phyloP scores from a whole-genome alignment of 352 stramenopile genomes.

The Phytopythium montanum region DNA sequence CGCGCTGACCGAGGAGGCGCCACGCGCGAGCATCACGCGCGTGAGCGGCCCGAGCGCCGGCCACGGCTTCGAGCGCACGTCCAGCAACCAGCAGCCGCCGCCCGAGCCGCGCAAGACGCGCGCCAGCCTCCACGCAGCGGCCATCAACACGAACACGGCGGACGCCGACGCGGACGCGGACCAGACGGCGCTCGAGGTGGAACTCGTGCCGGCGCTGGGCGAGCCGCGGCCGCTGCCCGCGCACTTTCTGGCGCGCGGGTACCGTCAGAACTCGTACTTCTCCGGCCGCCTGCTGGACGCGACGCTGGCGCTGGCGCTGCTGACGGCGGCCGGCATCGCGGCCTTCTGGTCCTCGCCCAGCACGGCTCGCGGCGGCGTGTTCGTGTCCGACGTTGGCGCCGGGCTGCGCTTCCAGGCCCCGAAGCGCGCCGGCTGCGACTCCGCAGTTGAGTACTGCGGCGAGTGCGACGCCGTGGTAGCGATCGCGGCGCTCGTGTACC shows the following conservation, averaged over 20 bases:
- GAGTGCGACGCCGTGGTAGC: conserved; percentile 59
- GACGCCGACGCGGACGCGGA: conserved; percentile 18
- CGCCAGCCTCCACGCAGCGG: conserved; percentile 2
- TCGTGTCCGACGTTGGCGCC: conserved; percentile 32
- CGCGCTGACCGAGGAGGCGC: conserved; percentile 23
- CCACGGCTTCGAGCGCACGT: conserved; percentile 17
- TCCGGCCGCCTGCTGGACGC: conserved; percentile 50
- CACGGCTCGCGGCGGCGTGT: conserved; percentile 42
- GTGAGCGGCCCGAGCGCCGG: conserved; percentile 3
- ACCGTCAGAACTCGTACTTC: conserved; percentile 81
- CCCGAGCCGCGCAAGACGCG: conserved; percentile 5
- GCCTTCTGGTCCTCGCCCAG: conserved; percentile 35
- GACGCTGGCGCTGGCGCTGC: conserved; percentile 33
- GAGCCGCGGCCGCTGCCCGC: conserved; percentile 32
- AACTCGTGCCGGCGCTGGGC: conserved; percentile 19
- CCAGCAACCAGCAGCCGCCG: conserved; percentile 15
- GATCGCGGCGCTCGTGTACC: conserved; percentile 71
- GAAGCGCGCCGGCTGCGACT: conserved; percentile 20
- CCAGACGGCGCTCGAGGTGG: conserved; percentile 13
- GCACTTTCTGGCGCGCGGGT: conserved; percentile 43
- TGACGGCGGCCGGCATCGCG: conserved; percentile 43
- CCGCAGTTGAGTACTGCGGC: conserved; percentile 30
- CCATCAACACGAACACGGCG: neutral
- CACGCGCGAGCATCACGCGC: conserved; percentile 1
- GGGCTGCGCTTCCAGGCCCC: conserved; percentile 45